Conservation (phyloP, 202 grass and related monocot genomes). For the Carex arenaria region DNA sequence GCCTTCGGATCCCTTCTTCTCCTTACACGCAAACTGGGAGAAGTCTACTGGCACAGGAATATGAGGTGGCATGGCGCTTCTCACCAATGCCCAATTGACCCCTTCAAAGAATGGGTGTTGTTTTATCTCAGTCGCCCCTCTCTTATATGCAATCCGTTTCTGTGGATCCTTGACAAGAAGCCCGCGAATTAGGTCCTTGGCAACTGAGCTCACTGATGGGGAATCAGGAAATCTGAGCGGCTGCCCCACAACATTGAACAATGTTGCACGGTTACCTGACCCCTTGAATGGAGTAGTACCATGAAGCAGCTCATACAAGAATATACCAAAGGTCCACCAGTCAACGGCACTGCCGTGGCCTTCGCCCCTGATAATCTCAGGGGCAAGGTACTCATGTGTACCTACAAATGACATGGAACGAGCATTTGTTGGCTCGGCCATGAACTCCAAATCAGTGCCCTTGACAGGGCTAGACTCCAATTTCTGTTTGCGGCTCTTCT, state of each 20-base stretch:
- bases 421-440: conserved; percentile 64
- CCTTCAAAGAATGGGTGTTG: conserved; percentile 90
- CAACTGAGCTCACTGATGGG: conserved; percentile 46
- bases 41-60: conserved; percentile 36
- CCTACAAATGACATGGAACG: conserved; percentile 93
- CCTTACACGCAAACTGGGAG: conserved; percentile 25
- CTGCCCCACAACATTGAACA: conserved; percentile 89
- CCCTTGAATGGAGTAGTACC: conserved; percentile 96
- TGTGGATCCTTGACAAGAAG: conserved; percentile 86
- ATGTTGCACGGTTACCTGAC: conserved; percentile 78
- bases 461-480: conserved; percentile 23
- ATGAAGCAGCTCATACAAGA: conserved; percentile 83
- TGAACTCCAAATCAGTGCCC: conserved; percentile 55
- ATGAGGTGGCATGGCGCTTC: conserved; percentile 69
- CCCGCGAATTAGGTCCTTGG: conserved; percentile 71
- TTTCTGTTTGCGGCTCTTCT: conserved; percentile 36
- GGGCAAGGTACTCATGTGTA: conserved; percentile 88
- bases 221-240: conserved; percentile 73
- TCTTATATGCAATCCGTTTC: conserved; percentile 48
- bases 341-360: conserved; percentile 93
- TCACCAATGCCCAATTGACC: conserved; percentile 85
- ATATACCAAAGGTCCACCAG: conserved; percentile 94
- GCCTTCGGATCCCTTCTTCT: not conserved
- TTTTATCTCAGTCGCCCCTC: conserved; percentile 78
- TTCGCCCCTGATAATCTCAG: conserved; percentile 85